A percentile compares a stretch with the other conserved stretches of the same genome.
Evolutionary conservation across 495 filamentous ascomycete species (phyloP).

Genomic region (Collariella sp.): DNA sequence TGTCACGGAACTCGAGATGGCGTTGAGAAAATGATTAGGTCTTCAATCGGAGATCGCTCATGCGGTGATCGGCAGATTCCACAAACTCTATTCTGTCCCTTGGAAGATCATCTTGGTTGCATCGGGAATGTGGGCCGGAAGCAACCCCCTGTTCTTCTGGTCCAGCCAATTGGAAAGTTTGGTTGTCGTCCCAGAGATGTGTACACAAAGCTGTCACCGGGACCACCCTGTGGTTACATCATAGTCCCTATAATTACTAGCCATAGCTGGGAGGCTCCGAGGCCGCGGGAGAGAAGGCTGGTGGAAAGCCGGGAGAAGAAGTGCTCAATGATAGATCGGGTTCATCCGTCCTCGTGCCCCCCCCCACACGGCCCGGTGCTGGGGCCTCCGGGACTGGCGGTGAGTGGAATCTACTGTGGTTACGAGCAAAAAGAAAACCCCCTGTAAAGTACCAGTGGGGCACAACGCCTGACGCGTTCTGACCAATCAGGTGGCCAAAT

Average conservation of each 20-base stretch:
- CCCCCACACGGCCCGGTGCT: no score
- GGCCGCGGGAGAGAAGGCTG: no score
- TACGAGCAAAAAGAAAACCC: no score
- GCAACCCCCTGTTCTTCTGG: neutral
- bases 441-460: no score
- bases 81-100: constrained; percentile 19
- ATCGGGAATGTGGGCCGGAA: constrained; percentile 2
- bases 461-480: no score
- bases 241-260: neutral
- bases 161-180: neutral
- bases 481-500: no score
- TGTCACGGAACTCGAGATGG: neutral
- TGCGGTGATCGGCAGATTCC: constrained; percentile 25
- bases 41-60: constrained; percentile 14
- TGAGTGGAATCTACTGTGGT: no score
- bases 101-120: constrained; percentile 8
- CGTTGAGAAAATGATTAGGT: neutral
- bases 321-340: no score
- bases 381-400: no score
- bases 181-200: neutral
- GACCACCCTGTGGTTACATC: neutral
- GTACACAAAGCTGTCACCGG: neutral
- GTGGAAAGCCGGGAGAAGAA: no score
- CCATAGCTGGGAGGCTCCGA: no score
- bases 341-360: no score